Percentiles rank a stretch among this genome's conserved stretches.
Conservation (phyloP, 805 yeast genomes). For the Peterozyma toletana region DNA sequence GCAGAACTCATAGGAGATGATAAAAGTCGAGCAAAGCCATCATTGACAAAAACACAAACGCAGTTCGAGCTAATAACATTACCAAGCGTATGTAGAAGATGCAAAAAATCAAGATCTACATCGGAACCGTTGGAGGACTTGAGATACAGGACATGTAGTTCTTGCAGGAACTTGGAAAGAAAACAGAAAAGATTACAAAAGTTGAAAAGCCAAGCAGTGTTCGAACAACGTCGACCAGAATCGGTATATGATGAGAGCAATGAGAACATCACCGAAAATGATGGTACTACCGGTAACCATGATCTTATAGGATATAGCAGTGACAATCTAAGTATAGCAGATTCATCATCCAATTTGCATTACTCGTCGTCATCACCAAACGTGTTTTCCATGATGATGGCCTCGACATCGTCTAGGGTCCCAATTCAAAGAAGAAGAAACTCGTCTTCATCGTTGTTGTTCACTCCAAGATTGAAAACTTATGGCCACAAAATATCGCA, state of each 20-base stretch:
- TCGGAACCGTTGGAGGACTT: constrained; percentile 50
- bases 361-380: too few relatives aligned
- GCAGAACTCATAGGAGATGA: too few relatives aligned
- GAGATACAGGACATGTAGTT: constrained; percentile 51
- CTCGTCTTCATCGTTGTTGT: neutral
- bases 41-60: too few relatives aligned
- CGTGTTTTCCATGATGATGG: too few relatives aligned
- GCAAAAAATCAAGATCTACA: constrained; percentile 47
- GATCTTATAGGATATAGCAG: too few relatives aligned
- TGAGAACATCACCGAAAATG: neutral
- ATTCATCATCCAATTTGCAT: too few relatives aligned
- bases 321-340: too few relatives aligned
- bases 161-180: constrained; percentile 50
- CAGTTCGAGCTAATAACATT: neutral
- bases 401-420: too few relatives aligned
- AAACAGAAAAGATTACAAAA: constrained; percentile 20
- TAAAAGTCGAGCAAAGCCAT: too few relatives aligned
- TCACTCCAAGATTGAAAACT: neutral
- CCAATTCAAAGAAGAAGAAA: too few relatives aligned
- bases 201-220: neutral
- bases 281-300: neutral
- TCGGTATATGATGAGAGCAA: neutral
- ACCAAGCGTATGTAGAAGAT: constrained; percentile 44
- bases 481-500: neutral
- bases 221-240: neutral